Evolutionary conservation across 2,329 filamentous ascomycete species (phyloP), one percentile per base, ranked within the genome.

Genomic region (Colletotrichum abscissum): DNA sequence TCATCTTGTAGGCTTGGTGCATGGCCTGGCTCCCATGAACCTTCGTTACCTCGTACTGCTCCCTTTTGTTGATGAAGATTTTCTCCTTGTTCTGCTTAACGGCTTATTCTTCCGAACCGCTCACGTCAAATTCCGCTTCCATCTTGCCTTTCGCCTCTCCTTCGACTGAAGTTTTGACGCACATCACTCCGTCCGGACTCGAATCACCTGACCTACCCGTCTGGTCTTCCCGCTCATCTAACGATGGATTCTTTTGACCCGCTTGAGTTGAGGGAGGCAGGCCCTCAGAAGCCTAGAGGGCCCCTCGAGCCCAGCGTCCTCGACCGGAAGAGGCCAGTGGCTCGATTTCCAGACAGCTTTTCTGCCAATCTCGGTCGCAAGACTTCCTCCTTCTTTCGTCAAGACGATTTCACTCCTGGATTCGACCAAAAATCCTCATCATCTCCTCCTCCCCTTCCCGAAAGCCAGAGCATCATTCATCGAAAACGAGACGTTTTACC

Each of bases 281-380:
- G 30, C 28, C 24, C n/a, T 14, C 19, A 58, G 38, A 59, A 49
- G 52, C 33, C 42, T 63, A 35, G 28, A 49, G 46, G 12, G 0
- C 82, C 14, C 59, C 11, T 58, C 7, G 56, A 68, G 56, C 52
- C 67, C 22, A 63, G 74, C n/a, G 38, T 75, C 12, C 66, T 75
- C 6, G 63, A 75, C 28, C 66, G 65, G 49, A 75, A 75, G 54
- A 70, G 69, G 16, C 74, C 74, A 9, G 33, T 75, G 24, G 59
- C 64, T n/a, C 62, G 46, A 22, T 69, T 73, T 3, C 63, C 64
- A 11, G 73, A 69, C 19, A 67, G 69, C 33, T 75, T 75, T 64
- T 72, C 74, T 49, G 57, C 74, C n/a, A 72, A 62, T 22, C 52
- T 75, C 24, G 64, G 68, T 19, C 74, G 73, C 22, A 64, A 72